Evolutionary conservation across 2,329 filamentous ascomycete species (phyloP), one percentile per base, ranked within the genome.

Genomic region (Gnomoniopsis sp.): DNA sequence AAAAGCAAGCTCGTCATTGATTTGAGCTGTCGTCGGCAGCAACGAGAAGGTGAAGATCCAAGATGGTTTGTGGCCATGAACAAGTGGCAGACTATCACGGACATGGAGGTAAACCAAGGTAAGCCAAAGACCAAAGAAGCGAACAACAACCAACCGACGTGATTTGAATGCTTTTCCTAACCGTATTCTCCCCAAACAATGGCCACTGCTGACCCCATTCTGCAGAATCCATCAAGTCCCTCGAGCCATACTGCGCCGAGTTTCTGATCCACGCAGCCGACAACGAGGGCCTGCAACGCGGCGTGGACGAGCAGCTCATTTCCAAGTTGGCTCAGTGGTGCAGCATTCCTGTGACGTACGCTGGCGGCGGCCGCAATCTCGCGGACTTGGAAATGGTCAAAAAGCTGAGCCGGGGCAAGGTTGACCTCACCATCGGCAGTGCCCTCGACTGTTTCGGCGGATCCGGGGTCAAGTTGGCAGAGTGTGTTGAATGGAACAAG

Each of bases 251-350:
- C 75, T 98, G 95, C 77, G 91, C 90, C 62, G 95, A 99, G 73
- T 98, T 99, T 70, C 83, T 99, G 55, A 95, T 99, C 69, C 95
- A 99, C 72, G 95, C 95, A 17, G 95, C 95, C 46, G 95, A 99
- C 73, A 95, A 96, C 63, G 95, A 99, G 75, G 95, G 95, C 14
- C 79, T 98, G 47, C 95, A 98, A 72, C 84, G 86, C 68, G 95
- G 95, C 49, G 90, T 99, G 63, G 95, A 99, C 67, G 88, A 95
- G 71, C 82, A 88, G 65, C 81, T 99, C 14, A 91, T 99, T 10
- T 74, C 80, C 65, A 85, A 81, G 64, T 78, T 99, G 53, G 86
- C 91, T 1, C 77, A 88, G 64, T 98, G 95, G 92, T 96, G 91
- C 71, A 87, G 79, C 43, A 93, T 96, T 65, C 95, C 95, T 2